Percentiles rank a stretch among this genome's conserved stretches.
Evolutionary conservation across 306 rosid genomes (phyloP).

Genomic region (Alnus rubra): DNA sequence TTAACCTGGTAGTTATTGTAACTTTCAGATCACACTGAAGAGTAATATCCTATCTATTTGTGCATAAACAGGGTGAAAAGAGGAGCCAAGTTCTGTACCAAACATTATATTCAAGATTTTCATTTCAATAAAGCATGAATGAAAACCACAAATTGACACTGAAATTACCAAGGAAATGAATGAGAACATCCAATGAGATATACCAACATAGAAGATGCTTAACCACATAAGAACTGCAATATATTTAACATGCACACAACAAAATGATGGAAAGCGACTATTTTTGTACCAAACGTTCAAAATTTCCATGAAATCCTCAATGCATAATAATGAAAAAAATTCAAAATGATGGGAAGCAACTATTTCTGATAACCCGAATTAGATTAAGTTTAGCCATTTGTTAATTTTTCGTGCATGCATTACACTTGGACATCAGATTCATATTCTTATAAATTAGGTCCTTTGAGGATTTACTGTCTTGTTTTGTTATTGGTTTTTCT

Average conservation of each 20-base stretch:
- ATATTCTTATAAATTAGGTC: neutral
- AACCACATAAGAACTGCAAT: neutral
- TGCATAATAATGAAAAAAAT: neutral
- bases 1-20: slow-evolving; percentile 57
- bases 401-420: neutral
- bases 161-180: neutral
- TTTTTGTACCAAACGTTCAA: neutral
- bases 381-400: neutral
- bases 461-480: neutral
- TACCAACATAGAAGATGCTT: neutral
- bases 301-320: neutral
- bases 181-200: neutral
- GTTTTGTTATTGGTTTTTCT: neutral
- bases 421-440: neutral
- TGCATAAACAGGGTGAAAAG: neutral
- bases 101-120: neutral
- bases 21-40: slow-evolving; percentile 22
- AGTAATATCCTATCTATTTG: neutral
- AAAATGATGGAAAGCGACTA: neutral
- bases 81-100: neutral
- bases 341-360: neutral
- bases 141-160: neutral
- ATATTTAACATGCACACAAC: neutral
- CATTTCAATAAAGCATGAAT: neutral
- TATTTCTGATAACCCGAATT: neutral